Percentiles rank a stretch among this genome's conserved stretches.
These are phyloP conservation scores for Melampsora medusae DNA, from an alignment of 1,284 basidiomycete genomes.

Conservation along the genomic window DNA sequence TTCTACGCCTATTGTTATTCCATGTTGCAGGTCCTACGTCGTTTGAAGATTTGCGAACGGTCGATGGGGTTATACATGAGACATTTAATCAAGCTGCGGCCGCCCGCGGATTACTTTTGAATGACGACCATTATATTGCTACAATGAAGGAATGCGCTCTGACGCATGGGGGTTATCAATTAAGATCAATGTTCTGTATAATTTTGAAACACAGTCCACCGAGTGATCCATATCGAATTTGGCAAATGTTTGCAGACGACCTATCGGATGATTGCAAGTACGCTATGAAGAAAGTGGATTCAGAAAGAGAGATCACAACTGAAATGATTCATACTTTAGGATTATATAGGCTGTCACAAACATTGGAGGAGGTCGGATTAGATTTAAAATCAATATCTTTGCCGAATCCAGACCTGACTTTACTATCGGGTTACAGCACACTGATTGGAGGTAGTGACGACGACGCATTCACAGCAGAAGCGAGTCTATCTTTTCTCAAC, in stretches of 20 bases:
- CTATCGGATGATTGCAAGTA: background rate
- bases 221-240: background rate
- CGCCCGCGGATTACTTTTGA: background rate
- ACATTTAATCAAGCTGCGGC: background rate
- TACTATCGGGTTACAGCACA: too few relatives aligned
- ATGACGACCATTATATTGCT: background rate
- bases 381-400: too few relatives aligned
- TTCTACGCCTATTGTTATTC: background rate
- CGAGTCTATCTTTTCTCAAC: too few relatives aligned
- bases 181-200: conserved; percentile 1
- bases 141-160: background rate
- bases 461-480: too few relatives aligned
- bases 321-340: too few relatives aligned
- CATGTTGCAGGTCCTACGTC: background rate
- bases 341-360: too few relatives aligned
- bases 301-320: too few relatives aligned
- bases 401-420: too few relatives aligned
- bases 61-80: background rate
- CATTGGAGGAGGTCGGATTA: too few relatives aligned
- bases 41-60: background rate
- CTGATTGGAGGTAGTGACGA: too few relatives aligned
- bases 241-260: background rate
- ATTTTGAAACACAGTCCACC: conserved; percentile 8
- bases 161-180: background rate
- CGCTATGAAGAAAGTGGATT: too few relatives aligned